Base-by-base conservation (phyloP, 176 grass and related monocot species). In the Coix lacrymajobi region DNA sequence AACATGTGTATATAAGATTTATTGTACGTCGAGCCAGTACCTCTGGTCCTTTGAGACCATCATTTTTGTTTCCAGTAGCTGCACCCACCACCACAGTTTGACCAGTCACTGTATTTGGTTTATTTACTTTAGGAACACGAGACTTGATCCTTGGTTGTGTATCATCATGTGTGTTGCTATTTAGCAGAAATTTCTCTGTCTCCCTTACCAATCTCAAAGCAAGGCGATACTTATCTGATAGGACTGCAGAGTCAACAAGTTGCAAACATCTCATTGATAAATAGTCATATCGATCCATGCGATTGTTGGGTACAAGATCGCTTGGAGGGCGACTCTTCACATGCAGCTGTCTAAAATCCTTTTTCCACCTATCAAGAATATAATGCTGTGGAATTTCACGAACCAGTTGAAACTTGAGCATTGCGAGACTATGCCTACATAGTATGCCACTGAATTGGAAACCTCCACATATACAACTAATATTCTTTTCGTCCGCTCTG, bases 381-480 rank as follows among this genome's bases (percentile, higher is more conserved):
- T 90, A 98, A 17, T 83, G 91, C 41, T 77, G 71, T 68, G 96
- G 93, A 82, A 98, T 95, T 88, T 98, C 96, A 81, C 89, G 96
- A 78, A 95, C 87, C 76, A 90, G 93, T 78, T 96, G 89, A 85
- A 92, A 91, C 84, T 98, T 98, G 67, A 98, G 90, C 34, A 93
- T 88, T 8, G 90, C 93, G 60, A 98, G 85, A 81, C 89, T 92
- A 87, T 98, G 96, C 79, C 93, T 86, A 83, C 96, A 98, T 19
- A 98, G 78, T 63, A 98, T 90, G 49, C 96, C 93, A 54, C 84
- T 93, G 71, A 98, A 96, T n/a, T 98, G 96, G 87, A 98, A 98
- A 75, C 91, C 92, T 82, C 96, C 96, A 75, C 96, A 98, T 81
- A 96, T 95, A 82, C 96, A 98, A 28, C 88, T 87, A 75, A 98